Percentiles rank a stretch among this genome's conserved stretches.
Conservation (phyloP, 1,284 basidiomycete species). For the Fistulina hepatica region DNA sequence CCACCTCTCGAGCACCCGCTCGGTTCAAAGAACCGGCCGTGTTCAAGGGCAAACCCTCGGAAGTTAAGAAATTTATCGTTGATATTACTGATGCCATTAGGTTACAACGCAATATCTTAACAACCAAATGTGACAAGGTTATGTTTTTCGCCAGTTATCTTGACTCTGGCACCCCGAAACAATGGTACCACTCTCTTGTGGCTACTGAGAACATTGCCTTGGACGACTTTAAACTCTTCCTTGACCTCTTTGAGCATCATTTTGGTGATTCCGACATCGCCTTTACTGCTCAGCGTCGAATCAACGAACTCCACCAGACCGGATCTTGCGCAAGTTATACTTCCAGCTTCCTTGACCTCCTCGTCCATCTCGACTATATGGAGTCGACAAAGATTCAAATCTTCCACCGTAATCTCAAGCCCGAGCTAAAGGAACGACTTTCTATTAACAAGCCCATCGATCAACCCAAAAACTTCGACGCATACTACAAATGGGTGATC, state of each 20-base stretch:
- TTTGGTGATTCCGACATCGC: conserved; percentile 16
- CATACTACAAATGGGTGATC: too few relatives aligned
- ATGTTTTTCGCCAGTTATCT: too few relatives aligned
- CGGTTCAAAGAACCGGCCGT: too few relatives aligned
- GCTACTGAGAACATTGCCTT: conserved; percentile 6
- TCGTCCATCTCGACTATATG: conserved; percentile 13
- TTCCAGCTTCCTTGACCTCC: conserved; percentile 14
- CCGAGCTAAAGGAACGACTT: too few relatives aligned
- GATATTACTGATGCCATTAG: too few relatives aligned
- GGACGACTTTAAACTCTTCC: conserved; percentile 11
- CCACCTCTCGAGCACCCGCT: too few relatives aligned
- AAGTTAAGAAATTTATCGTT: too few relatives aligned
- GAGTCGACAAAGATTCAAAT: conserved; percentile 10
- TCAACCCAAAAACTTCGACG: too few relatives aligned
- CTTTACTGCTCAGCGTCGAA: conserved; percentile 8
- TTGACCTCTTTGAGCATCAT: conserved; percentile 12
- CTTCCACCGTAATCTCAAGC: conserved; percentile 10
- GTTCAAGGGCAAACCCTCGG: too few relatives aligned
- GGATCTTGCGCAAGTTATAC: conserved; percentile 13
- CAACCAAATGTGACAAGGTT: too few relatives aligned
- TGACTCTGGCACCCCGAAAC: conserved; percentile 9
- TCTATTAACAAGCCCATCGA: too few relatives aligned
- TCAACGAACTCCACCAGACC: conserved; percentile 16
- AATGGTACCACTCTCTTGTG: conserved; percentile 15
- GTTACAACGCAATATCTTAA: too few relatives aligned